Conservation (phyloP, 352 stramenopile species). For the Peronospora destructor region DNA sequence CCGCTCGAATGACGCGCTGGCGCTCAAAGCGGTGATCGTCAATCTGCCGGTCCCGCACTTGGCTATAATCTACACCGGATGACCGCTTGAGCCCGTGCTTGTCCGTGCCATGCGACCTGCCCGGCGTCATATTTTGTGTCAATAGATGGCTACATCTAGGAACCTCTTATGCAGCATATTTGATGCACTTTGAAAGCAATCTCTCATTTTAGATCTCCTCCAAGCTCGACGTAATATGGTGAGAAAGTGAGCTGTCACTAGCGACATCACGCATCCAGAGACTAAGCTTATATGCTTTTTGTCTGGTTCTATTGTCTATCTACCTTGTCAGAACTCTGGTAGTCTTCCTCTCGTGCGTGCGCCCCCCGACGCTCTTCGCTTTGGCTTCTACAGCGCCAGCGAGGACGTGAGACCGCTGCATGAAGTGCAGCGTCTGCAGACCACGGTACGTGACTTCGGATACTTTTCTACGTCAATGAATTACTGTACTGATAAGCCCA, state of each 20-base stretch:
- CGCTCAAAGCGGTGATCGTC: constrained; percentile 81
- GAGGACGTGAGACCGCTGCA: constrained; percentile 76
- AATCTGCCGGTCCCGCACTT: constrained; percentile 75
- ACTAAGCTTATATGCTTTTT: constrained; percentile 1
- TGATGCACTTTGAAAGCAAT: constrained; percentile 3
- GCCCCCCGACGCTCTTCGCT: constrained; percentile 67
- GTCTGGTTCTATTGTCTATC: neutral
- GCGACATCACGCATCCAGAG: neutral
- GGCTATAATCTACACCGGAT: constrained; percentile 78
- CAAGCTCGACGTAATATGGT: constrained; percentile 21
- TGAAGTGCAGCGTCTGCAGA: constrained; percentile 80
- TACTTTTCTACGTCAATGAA: too few species aligned
- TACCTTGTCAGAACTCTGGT: constrained; percentile 38
- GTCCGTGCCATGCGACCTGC: constrained; percentile 28
- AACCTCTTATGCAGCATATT: constrained; percentile 7
- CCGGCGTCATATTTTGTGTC: constrained; percentile 11
- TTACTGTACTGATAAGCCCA: too few species aligned
- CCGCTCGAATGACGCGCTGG: constrained; percentile 47
- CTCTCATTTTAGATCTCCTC: constrained; percentile 16
- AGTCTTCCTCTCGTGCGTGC: constrained; percentile 79
- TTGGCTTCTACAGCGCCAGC: constrained; percentile 80
- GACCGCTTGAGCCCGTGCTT: constrained; percentile 68
- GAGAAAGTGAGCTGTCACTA: neutral
- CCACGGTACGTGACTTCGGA: constrained; percentile 34
- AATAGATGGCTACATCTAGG: constrained; percentile 12